Base-by-base conservation (phyloP, 495 filamentous ascomycete species). In the Xylaria palmicola region DNA sequence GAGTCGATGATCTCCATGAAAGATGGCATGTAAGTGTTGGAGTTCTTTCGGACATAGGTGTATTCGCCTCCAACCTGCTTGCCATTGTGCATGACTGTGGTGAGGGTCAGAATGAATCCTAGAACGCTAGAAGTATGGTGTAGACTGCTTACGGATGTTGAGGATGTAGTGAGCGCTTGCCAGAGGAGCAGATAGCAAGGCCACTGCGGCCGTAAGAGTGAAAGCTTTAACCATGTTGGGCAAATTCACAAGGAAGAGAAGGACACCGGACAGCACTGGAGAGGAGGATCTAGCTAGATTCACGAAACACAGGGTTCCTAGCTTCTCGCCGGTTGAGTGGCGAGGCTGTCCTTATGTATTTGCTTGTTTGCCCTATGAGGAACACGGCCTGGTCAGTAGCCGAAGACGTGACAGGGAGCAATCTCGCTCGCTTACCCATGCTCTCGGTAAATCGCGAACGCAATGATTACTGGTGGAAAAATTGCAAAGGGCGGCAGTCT, bases 121-220 rank as follows among this genome's bases (percentile, higher is more conserved):
- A 43, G 39, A 6, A 3, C 12, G 10, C n/a, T 2, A 1, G 6
- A 57, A 3, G 8, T 15, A 47, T 8, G 24, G 36, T 6, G 7
- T 1, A 32, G 34, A 20, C 3, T 6, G 27, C 60, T 27, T 67
- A 67, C 65, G 65, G 43, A 74, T 74, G 67, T 75, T 74, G 59
- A 76, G 65, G 59, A 76, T 75, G 67, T 76, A 76, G 71, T 76
- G 74, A 17, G 72, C 69, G 41, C 70, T 68, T 15, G 65, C 70
- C 36, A 68, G 49, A 12, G 60, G 45, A 32, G 72, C 69, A 29
- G 68, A 66, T 39, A 67, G 51, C 54, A 67, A 41, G 36, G 65
- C 62, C 17, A 55, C 58, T 26, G 57, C 67, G 20, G 69, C 67
- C 27, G 70, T 59, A 56, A 69, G 40, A 44, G 65, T 58, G 49